These are phyloP conservation scores for Candida qinlingensis DNA, from an alignment of 805 yeast species.

Conservation along the genomic window DNA sequence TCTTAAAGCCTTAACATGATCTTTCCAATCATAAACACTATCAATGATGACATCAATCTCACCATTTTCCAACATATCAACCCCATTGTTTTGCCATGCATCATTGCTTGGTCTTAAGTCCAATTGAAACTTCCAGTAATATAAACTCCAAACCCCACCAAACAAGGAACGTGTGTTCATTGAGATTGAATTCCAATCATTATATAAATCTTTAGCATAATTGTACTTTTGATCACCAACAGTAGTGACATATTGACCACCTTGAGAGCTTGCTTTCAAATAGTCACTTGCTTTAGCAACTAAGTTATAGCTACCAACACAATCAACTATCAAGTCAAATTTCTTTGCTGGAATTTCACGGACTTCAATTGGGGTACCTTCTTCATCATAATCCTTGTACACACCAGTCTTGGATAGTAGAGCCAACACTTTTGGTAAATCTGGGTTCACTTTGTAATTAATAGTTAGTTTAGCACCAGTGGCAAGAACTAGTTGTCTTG, in stretches of 20 bases:
- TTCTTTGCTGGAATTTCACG: slow-evolving; percentile 23
- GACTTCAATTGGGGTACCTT: slow-evolving; percentile 22
- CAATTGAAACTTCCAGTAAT: slow-evolving; percentile 32
- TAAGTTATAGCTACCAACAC: slow-evolving; percentile 61
- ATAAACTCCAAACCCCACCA: slow-evolving; percentile 32
- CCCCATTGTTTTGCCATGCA: slow-evolving; percentile 38
- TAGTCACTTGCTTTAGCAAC: slow-evolving; percentile 32
- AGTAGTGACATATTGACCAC: slow-evolving; percentile 51
- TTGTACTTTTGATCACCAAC: slow-evolving; percentile 54
- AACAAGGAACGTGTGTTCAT: slow-evolving; percentile 31
- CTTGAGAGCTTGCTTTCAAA: slow-evolving; percentile 37
- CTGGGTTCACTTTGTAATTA: slow-evolving; percentile 37
- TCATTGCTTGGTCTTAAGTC: slow-evolving; percentile 27
- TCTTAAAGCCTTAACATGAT: slow-evolving; percentile 49
- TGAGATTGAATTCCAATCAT: slow-evolving; percentile 31
- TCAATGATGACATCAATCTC: slow-evolving; percentile 45
- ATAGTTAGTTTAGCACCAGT: slow-evolving; percentile 50
- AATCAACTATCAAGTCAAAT: slow-evolving; percentile 65
- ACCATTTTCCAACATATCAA: slow-evolving; percentile 41
- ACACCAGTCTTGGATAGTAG: slow-evolving; percentile 26
- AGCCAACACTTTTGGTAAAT: slow-evolving; percentile 17
- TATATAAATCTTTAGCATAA: slow-evolving; percentile 32
- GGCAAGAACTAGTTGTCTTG: slow-evolving; percentile 36
- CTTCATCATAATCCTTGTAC: slow-evolving; percentile 25
- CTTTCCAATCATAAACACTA: slow-evolving; percentile 49